phyloP scores from a whole-genome alignment of 768 basidiomycete genomes.

The Mrakia hoshinonis region DNA sequence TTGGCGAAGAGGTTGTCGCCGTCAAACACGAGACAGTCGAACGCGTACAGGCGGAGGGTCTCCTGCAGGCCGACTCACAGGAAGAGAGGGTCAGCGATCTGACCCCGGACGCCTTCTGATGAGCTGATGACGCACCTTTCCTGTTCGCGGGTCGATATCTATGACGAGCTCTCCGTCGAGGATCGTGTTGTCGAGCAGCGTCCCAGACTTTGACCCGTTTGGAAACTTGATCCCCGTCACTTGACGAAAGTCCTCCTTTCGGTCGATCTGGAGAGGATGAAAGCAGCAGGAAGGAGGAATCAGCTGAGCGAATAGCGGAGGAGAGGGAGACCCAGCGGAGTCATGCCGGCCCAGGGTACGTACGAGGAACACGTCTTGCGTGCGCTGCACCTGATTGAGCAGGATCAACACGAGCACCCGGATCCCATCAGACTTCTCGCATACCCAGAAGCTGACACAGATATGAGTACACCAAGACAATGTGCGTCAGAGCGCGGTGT shows the following conservation, averaged over 20 bases:
- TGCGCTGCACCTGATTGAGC: slow-evolving; percentile 49
- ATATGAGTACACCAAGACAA: background rate
- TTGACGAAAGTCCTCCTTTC: slow-evolving; percentile 76
- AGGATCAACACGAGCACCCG: slow-evolving; percentile 75
- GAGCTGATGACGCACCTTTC: slow-evolving; percentile 47
- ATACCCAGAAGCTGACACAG: slow-evolving; percentile 81
- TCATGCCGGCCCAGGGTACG: slow-evolving; percentile 34
- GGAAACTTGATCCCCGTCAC: slow-evolving; percentile 77
- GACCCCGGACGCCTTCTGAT: background rate
- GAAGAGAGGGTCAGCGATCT: background rate
- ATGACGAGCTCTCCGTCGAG: slow-evolving; percentile 90
- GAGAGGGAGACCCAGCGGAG: background rate
- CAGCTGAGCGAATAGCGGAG: background rate
- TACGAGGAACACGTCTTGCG: slow-evolving; percentile 64
- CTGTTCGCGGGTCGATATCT: slow-evolving; percentile 71
- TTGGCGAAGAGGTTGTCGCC: slow-evolving; percentile 77
- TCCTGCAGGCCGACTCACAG: slow-evolving; percentile 48
- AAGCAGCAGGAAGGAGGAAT: background rate
- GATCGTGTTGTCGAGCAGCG: slow-evolving; percentile 49
- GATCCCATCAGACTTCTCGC: slow-evolving; percentile 95
- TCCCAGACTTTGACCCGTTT: slow-evolving; percentile 44
- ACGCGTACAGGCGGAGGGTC: slow-evolving; percentile 71
- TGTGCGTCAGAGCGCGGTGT: background rate
- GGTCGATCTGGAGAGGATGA: slow-evolving; percentile 63
- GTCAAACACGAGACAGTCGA: slow-evolving; percentile 84